Percentiles rank a stretch among this genome's conserved stretches.
These are phyloP conservation scores for Kingdonia uniflora DNA, from an alignment of 164 flowering plant species.

Conservation along the genomic window DNA sequence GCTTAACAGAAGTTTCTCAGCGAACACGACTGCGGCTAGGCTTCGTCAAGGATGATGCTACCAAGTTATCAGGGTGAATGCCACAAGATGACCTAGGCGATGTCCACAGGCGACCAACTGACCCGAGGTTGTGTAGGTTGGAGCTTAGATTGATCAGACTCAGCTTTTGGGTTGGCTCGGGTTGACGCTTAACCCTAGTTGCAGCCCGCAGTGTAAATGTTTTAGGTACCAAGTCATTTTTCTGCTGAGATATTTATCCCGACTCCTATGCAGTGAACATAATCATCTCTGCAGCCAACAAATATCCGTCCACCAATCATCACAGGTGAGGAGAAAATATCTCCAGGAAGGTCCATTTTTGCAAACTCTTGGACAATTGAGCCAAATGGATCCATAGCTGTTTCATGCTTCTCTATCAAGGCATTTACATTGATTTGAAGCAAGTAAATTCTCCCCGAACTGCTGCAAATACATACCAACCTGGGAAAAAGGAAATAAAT, in stretches of 20 bases:
- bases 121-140: no score
- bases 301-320: conserved; percentile 83
- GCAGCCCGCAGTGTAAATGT: no score
- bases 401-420: conserved; percentile 6
- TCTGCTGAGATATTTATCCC: neutral
- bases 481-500: conserved; percentile 21
- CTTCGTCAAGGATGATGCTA: no score
- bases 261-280: conserved; percentile 44
- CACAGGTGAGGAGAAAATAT: conserved; percentile 78
- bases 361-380: conserved; percentile 48
- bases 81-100: no score
- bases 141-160: no score
- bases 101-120: no score
- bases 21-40: no score
- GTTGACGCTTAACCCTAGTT: no score
- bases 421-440: conserved; percentile 29
- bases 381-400: conserved; percentile 2
- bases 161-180: no score
- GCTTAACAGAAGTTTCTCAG: no score
- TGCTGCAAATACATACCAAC: conserved; percentile 67
- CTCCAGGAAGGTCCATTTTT: conserved; percentile 46
- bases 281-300: conserved; percentile 89
- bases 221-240: no score
- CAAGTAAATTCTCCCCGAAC: conserved; percentile 56
- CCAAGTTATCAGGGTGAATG: no score